Base-by-base conservation (phyloP, 768 basidiomycete species). In the Hypholoma fasciculare region DNA sequence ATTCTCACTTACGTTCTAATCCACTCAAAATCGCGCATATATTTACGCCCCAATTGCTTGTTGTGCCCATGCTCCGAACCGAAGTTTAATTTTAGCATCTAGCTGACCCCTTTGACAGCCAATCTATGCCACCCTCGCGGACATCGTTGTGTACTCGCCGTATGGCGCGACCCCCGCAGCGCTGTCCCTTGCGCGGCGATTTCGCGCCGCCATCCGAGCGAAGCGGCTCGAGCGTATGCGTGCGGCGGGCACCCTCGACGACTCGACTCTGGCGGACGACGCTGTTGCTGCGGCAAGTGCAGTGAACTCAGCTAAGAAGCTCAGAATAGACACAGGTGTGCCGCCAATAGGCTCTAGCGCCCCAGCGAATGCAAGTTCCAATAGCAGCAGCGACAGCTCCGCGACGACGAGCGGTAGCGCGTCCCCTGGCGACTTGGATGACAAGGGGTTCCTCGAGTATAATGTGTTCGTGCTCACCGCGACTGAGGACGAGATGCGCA, bases 141-240 rank as follows among this genome's bases (percentile, higher is more conserved):
- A 96, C 65, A 86, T 96, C 38, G 87, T 95, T 61, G 76, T 96
- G 26, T 96, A 95, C 72, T 93, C 91, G 13, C 91, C 91, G 7
- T 80, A 73, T 40, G 91, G 92, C 11, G 77, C 78, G 0, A 76
- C 78, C 2, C 75, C 78, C 7, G 77, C 80, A n/a, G 82, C 88
- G 0, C 66, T 85, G 43, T 73, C 79, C 20, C 78, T 90, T 36
- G 90, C 90, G 0, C 78, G 84, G 52, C 78, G 85, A 36, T 89
- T 92, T 66, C 81, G 79, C 61, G 74, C 79, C 17, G 90, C 90
- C 0, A 75, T 90, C 30, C 77, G 82, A 60, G 69, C 78, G 49
- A 89, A 88, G 72, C 71, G 79, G 50, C 68, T 67, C 16, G 86
- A 90, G 66, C 72, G 86, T 19, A 70, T 74, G 55, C 62, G 64